These are phyloP conservation scores for Diplotaxis tenuifolia DNA, from an alignment of 345 rosid genomes.

Conservation along the genomic window DNA sequence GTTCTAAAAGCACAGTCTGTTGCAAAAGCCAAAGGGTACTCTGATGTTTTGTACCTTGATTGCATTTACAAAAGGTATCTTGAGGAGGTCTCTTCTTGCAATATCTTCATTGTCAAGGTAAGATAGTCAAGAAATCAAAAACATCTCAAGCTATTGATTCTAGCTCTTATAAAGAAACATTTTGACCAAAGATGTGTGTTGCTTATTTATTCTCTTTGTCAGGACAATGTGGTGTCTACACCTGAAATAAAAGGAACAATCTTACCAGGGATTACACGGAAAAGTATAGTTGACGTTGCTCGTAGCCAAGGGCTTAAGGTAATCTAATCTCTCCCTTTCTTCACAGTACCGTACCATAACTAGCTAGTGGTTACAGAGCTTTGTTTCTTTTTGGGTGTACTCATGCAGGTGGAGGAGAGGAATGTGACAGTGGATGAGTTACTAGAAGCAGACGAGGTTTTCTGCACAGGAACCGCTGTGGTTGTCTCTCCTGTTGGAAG, in stretches of 20 bases:
- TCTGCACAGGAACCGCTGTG: constrained; percentile 97
- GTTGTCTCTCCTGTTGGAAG: constrained; percentile 96
- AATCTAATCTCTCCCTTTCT: not conserved
- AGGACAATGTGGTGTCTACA: constrained; percentile 69
- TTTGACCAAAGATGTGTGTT: not conserved
- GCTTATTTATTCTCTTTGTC: constrained; percentile 6
- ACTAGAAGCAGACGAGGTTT: constrained; percentile 90
- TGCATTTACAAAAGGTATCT: constrained; percentile 35
- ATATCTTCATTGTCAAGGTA: constrained; percentile 41
- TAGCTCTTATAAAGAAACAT: not conserved
- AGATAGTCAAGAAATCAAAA: no score
- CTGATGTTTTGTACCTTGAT: constrained; percentile 41
- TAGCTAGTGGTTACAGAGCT: constrained; percentile 2
- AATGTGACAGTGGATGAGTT: constrained; percentile 53
- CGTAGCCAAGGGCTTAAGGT: constrained; percentile 71
- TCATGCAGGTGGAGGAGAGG: constrained; percentile 33
- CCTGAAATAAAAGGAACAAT: constrained; percentile 61
- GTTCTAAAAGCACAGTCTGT: constrained; percentile 37
- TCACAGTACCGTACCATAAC: not conserved
- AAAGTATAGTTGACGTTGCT: constrained; percentile 88
- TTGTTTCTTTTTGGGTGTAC: not conserved
- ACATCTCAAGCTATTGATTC: not conserved
- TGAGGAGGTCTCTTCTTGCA: constrained; percentile 42
- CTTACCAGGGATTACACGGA: constrained; percentile 37
- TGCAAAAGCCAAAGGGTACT: constrained; percentile 40